Conservation (phyloP, 2,329 filamentous ascomycete genomes). For the Ophiocordyceps camponoti-floridani region DNA sequence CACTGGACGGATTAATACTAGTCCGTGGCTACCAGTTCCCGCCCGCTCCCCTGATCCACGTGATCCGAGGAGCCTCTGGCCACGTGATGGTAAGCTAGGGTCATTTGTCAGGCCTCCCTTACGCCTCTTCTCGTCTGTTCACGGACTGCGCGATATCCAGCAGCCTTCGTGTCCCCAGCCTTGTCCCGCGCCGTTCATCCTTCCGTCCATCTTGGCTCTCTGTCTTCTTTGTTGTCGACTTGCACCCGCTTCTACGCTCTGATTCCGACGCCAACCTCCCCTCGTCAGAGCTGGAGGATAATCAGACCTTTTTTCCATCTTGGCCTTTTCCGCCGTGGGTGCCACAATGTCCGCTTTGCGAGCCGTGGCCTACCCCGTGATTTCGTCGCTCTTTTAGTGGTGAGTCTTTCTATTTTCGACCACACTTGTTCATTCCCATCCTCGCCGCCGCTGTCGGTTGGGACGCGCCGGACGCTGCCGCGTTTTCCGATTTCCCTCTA, state of each 20-base stretch:
- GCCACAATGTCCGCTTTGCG: slow-evolving; percentile 25
- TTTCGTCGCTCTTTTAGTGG: slow-evolving; percentile 21
- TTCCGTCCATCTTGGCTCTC: neutral
- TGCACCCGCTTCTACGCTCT: neutral
- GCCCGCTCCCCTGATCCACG: neutral
- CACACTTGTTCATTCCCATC: slow-evolving; percentile 1
- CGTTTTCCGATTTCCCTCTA: neutral
- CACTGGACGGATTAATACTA: too few species aligned
- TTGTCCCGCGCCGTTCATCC: neutral
- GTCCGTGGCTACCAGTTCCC: too few species aligned
- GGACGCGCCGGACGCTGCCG: neutral
- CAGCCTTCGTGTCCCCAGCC: neutral
- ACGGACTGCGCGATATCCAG: neutral
- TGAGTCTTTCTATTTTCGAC: slow-evolving; percentile 8
- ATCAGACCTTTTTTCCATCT: slow-evolving; percentile 5
- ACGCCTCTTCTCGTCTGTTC: neutral
- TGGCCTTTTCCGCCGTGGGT: slow-evolving; percentile 8
- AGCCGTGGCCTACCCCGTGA: slow-evolving; percentile 12
- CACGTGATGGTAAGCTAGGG: neutral
- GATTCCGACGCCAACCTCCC: too few species aligned
- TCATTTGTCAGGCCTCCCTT: neutral
- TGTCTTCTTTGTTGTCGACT: neutral
- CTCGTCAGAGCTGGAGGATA: neutral
- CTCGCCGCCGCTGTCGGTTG: neutral
- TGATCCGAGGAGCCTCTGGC: neutral